phyloP scores from a whole-genome alignment of 1,139 yeast species.

The Sugiyamaella sp. region DNA sequence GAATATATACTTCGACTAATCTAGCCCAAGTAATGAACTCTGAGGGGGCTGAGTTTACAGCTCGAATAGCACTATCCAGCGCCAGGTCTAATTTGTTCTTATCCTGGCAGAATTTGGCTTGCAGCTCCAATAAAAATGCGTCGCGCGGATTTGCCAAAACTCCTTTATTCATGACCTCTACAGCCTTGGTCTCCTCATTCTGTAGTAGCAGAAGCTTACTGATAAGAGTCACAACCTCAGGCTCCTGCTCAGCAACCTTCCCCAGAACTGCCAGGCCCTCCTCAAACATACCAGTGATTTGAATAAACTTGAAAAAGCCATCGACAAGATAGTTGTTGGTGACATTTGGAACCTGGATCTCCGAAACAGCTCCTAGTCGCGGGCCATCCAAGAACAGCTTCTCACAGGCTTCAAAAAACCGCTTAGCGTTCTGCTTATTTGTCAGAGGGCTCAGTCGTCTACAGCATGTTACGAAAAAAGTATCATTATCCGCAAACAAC shows the following conservation, averaged over 20 bases:
- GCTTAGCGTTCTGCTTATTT: slow-evolving; percentile 44
- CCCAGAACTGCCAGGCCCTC: slow-evolving; percentile 59
- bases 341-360: slow-evolving; percentile 67
- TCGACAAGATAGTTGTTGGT: slow-evolving; percentile 76
- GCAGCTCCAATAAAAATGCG: slow-evolving; percentile 57
- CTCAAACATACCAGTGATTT: slow-evolving; percentile 65
- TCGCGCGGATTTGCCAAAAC: slow-evolving; percentile 63
- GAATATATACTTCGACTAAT: slow-evolving; percentile 71
- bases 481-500: slow-evolving; percentile 68
- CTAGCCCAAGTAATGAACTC: slow-evolving; percentile 84
- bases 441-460: slow-evolving; percentile 66
- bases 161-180: slow-evolving; percentile 64
- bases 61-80: slow-evolving; percentile 67
- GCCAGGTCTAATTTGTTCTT: slow-evolving; percentile 75
- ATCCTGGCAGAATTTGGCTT: slow-evolving; percentile 69
- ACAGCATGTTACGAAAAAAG: slow-evolving; percentile 62
- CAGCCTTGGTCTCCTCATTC: slow-evolving; percentile 81
- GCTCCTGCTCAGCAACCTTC: slow-evolving; percentile 48
- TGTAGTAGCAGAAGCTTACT: slow-evolving; percentile 62
- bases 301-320: slow-evolving; percentile 65
- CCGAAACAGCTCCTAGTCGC: slow-evolving; percentile 61
- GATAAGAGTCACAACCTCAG: slow-evolving; percentile 59
- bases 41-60: slow-evolving; percentile 81
- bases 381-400: slow-evolving; percentile 67
- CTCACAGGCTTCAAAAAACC: slow-evolving; percentile 64